A percentile compares a stretch with the other conserved stretches of the same genome.
Evolutionary conservation across 78 protist genomes (phyloP).

Genomic region (Dictyostelium intermedium): DNA sequence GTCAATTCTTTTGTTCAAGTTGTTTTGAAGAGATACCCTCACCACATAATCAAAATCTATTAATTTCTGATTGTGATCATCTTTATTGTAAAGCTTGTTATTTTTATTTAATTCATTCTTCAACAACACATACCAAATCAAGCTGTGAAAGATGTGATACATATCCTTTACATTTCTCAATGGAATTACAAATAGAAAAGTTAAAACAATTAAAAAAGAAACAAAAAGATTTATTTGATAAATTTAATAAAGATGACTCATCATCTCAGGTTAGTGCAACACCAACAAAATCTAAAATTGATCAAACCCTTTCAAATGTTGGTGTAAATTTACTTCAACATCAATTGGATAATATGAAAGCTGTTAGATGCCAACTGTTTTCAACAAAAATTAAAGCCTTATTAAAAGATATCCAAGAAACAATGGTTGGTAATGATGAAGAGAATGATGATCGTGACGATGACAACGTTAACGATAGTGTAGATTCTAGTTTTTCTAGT

Average conservation of each 20-base stretch:
- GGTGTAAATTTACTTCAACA: neutral
- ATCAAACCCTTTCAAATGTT: neutral
- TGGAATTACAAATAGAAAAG: neutral
- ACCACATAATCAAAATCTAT: neutral
- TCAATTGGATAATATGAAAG: neutral
- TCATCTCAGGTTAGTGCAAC: neutral
- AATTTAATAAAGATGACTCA: neutral
- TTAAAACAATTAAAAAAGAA: neutral
- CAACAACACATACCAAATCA: neutral
- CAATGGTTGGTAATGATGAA: neutral
- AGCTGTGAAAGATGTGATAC: neutral
- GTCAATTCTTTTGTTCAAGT: neutral
- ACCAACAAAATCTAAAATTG: neutral
- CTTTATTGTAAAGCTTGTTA: neutral
- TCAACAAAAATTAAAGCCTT: neutral
- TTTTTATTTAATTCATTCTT: neutral
- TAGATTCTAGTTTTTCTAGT: no score
- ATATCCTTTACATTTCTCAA: neutral
- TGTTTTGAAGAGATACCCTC: neutral
- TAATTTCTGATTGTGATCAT: neutral
- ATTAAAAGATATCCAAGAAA: neutral
- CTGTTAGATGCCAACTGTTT: neutral
- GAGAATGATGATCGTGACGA: neutral
- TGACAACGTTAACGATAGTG: no score
- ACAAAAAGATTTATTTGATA: constrained; percentile 1